Conservation (phyloP, 805 yeast genomes). For the Monosporozyma aerobia region DNA sequence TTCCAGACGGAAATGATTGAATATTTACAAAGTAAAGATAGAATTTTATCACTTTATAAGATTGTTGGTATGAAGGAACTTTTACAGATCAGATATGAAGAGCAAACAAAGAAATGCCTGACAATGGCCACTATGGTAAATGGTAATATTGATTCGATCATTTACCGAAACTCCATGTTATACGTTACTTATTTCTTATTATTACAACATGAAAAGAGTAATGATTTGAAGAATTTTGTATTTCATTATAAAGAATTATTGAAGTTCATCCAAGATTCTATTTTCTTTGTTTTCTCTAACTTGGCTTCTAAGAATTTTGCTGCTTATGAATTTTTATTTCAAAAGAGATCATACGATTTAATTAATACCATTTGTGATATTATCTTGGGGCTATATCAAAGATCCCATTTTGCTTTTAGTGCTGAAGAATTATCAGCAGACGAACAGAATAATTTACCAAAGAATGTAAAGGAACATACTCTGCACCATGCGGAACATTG, state of each 20-base stretch:
- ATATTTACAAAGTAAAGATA: constrained; percentile 21
- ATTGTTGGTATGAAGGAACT: constrained; percentile 13
- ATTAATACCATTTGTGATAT: constrained; percentile 18
- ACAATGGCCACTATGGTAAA: constrained; percentile 19
- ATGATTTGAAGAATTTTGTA: constrained; percentile 12
- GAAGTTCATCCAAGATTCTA: constrained; percentile 20
- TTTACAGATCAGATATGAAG: constrained; percentile 13
- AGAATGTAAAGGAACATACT: constrained; percentile 3
- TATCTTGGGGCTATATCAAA: constrained; percentile 20
- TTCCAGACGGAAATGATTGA: constrained; percentile 19
- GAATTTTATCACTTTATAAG: constrained; percentile 16
- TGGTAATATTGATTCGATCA: constrained; percentile 21
- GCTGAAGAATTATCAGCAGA: not conserved
- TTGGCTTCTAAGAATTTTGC: constrained; percentile 25
- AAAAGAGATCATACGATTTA: constrained; percentile 21
- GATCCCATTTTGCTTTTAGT: constrained; percentile 10
- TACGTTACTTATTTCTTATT: constrained; percentile 17
- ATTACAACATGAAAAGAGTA: constrained; percentile 20
- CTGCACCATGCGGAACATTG: constrained; percentile 10
- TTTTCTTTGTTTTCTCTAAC: constrained; percentile 26
- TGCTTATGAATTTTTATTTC: constrained; percentile 25
- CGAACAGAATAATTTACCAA: not conserved
- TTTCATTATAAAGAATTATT: constrained; percentile 18
- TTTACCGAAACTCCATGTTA: constrained; percentile 21
- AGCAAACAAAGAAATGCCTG: constrained; percentile 18